A percentile compares a stretch with the other conserved stretches of the same genome.
Conservation (phyloP, 2,329 filamentous ascomycete species). For the Aspergillus pseudotamarii region DNA sequence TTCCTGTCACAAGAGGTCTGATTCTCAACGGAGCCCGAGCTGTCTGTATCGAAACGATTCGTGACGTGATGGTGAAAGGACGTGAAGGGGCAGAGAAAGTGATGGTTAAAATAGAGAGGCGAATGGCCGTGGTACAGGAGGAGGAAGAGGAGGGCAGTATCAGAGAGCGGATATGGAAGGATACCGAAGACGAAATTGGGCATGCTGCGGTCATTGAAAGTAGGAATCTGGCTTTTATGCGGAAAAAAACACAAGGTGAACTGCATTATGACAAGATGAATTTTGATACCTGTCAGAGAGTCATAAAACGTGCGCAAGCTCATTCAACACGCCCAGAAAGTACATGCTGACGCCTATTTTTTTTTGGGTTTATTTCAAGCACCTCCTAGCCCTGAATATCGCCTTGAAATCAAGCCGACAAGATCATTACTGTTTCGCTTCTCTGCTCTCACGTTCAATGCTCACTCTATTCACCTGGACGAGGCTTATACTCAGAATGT, state of each 20-base stretch:
- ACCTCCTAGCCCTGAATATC: slow-evolving; percentile 56
- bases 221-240: slow-evolving; percentile 67
- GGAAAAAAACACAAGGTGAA: slow-evolving; percentile 47
- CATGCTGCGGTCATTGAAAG: slow-evolving; percentile 57
- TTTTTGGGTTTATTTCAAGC: slow-evolving; percentile 37
- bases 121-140: slow-evolving; percentile 47
- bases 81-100: slow-evolving; percentile 57
- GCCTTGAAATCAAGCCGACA: slow-evolving; percentile 66
- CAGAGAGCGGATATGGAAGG: slow-evolving; percentile 47
- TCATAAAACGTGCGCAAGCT: slow-evolving; percentile 40
- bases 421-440: slow-evolving; percentile 81
- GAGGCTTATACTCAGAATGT: slow-evolving; percentile 66
- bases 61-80: slow-evolving; percentile 55
- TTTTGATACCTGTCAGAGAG: slow-evolving; percentile 27
- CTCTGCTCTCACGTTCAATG: slow-evolving; percentile 88
- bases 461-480: slow-evolving; percentile 88
- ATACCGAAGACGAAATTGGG: slow-evolving; percentile 45
- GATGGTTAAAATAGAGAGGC: slow-evolving; percentile 63
- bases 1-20: slow-evolving; percentile 41
- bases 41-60: slow-evolving; percentile 51
- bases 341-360: slow-evolving; percentile 21
- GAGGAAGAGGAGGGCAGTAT: slow-evolving; percentile 37
- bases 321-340: slow-evolving; percentile 1
- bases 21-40: slow-evolving; percentile 40
- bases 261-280: slow-evolving; percentile 27